Conservation (phyloP, 2,329 filamentous ascomycete species). For the Nectriaceae sp. region DNA sequence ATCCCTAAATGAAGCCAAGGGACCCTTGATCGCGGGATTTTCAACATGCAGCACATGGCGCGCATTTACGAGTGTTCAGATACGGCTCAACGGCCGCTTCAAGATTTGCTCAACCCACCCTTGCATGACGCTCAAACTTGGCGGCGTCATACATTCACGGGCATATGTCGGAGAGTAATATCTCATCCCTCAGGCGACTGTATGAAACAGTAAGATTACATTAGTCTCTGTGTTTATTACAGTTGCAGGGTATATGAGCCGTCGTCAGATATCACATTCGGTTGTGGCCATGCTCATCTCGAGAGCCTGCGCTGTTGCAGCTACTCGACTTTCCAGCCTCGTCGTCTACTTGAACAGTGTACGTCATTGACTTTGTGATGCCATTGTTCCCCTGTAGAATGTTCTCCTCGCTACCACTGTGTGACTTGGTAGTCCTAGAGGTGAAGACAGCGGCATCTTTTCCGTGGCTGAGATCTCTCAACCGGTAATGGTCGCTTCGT, state of each 20-base stretch:
- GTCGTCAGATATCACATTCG: too few species aligned
- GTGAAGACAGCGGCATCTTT: slow-evolving; percentile 33
- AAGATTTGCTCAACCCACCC: not conserved
- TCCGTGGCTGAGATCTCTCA: slow-evolving; percentile 37
- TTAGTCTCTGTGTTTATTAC: too few species aligned
- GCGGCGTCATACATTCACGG: too few species aligned
- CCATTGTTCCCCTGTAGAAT: slow-evolving; percentile 36
- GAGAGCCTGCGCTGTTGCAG: too few species aligned
- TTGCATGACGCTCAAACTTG: not conserved
- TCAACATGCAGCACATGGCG: not conserved
- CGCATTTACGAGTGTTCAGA: not conserved
- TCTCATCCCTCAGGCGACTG: too few species aligned
- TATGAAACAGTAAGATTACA: too few species aligned
- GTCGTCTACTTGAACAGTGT: slow-evolving; percentile 41
- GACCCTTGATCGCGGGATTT: not conserved
- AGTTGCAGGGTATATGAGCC: too few species aligned
- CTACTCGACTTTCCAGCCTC: slow-evolving; percentile 2
- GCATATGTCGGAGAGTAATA: too few species aligned
- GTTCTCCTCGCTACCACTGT: slow-evolving; percentile 40
- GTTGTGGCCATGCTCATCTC: too few species aligned
- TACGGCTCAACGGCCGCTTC: not conserved
- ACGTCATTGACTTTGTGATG: slow-evolving; percentile 45
- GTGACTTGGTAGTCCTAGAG: slow-evolving; percentile 25
- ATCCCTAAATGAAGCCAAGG: too few species aligned
- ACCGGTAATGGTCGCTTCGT: slow-evolving; percentile 38